These are phyloP conservation scores for Nigrospora sphaerica DNA, from an alignment of 2,329 filamentous ascomycete species.

Conservation along the genomic window DNA sequence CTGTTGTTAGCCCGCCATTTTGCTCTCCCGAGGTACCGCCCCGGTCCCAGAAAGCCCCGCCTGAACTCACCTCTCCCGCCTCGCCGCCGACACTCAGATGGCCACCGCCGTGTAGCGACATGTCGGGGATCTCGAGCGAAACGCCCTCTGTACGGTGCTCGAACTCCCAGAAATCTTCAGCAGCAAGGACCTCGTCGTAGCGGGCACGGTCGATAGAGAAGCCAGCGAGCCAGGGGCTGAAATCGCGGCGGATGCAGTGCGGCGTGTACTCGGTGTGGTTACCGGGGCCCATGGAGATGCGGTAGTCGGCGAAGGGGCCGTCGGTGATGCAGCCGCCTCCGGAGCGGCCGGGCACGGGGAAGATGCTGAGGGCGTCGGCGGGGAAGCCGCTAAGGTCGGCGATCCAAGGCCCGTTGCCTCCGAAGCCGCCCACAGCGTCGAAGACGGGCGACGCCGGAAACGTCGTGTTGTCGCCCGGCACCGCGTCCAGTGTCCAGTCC, in stretches of 20 bases:
- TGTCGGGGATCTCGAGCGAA: slow-evolving; percentile 9
- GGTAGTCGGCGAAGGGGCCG: slow-evolving; percentile 20
- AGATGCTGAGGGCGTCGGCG: slow-evolving; percentile 1
- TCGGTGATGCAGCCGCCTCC: slow-evolving; percentile 21
- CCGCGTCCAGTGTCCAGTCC: slow-evolving; percentile 16
- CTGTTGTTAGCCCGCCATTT: slow-evolving; percentile 1
- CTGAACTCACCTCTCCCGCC: slow-evolving; percentile 16
- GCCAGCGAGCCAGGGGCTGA: slow-evolving; percentile 15
- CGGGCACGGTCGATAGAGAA: slow-evolving; percentile 7
- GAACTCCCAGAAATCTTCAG: slow-evolving; percentile 16
- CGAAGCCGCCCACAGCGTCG: slow-evolving; percentile 15
- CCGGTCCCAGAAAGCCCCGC: no score
- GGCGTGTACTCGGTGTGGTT: slow-evolving; percentile 17
- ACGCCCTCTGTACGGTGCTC: slow-evolving; percentile 18
- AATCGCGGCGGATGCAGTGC: slow-evolving; percentile 23
- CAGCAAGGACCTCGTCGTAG: slow-evolving; percentile 8
- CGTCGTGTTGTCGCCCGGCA: not conserved
- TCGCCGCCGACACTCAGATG: slow-evolving; percentile 20
- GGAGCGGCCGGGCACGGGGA: slow-evolving; percentile 12
- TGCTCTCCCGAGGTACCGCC: not conserved
- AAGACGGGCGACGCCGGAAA: slow-evolving; percentile 18
- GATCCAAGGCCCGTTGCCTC: slow-evolving; percentile 17
- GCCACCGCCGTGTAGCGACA: slow-evolving; percentile 18
- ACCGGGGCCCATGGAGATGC: slow-evolving; percentile 21
- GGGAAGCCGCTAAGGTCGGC: slow-evolving; percentile 8